phyloP scores from a whole-genome alignment of 129 eudicot genomes.

The Oenanthe sinensis region DNA sequence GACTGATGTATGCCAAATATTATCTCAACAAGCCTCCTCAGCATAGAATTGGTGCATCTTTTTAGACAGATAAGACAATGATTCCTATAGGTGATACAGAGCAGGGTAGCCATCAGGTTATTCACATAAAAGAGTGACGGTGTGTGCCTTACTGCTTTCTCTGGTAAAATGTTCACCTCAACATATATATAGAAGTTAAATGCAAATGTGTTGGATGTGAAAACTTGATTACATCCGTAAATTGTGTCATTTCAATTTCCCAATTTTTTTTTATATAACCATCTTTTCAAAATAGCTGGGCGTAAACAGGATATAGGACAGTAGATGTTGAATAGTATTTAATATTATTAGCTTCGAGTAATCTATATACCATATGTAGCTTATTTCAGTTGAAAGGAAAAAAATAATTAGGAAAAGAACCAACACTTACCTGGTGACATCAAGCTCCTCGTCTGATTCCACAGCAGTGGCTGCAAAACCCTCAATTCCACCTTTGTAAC shows the following conservation, averaged over 20 bases:
- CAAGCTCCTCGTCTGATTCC: slow-evolving; percentile 65
- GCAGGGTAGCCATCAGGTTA: neutral
- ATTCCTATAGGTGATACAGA: neutral
- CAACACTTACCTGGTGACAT: slow-evolving; percentile 56
- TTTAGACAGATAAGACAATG: neutral
- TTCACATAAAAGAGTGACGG: neutral
- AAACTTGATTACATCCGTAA: neutral
- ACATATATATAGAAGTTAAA: neutral
- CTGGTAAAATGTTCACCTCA: neutral
- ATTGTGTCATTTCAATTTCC: neutral
- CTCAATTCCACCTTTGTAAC: slow-evolving; percentile 71
- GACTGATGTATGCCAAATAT: neutral
- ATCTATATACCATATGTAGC: neutral
- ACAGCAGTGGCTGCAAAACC: slow-evolving; percentile 87
- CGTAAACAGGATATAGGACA: neutral
- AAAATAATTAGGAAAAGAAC: neutral
- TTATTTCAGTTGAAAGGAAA: neutral
- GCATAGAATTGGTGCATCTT: neutral
- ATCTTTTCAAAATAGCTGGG: neutral
- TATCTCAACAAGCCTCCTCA: too few relatives aligned
- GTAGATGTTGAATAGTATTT: neutral
- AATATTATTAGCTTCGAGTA: neutral
- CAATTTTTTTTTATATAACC: neutral
- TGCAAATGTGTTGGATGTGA: neutral
- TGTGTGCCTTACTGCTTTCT: neutral